Conservation (phyloP, 768 basidiomycete genomes). For the Trametes cubensis region DNA sequence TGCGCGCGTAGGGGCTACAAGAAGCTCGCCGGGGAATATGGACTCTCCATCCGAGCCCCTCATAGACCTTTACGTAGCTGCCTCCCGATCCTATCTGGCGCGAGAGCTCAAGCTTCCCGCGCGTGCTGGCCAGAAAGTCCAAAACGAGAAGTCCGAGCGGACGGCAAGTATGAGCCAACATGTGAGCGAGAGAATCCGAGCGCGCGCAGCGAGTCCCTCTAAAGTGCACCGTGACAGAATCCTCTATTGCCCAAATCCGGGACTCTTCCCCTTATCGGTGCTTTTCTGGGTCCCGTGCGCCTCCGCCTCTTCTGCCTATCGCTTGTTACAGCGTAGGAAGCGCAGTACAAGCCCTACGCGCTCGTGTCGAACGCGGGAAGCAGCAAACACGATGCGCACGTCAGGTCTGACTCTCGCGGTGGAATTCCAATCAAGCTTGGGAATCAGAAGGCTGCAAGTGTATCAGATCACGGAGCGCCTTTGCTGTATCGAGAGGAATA, state of each 20-base stretch:
- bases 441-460: constrained; percentile 21
- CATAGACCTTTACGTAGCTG: constrained; percentile 19
- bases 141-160: constrained; percentile 13
- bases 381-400: constrained; percentile 16
- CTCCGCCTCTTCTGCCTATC: constrained; percentile 5
- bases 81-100: constrained; percentile 8
- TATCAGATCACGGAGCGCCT: constrained; percentile 22
- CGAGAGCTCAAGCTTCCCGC: constrained; percentile 6
- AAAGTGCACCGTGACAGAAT: neutral
- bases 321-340: neutral
- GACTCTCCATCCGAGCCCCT: constrained; percentile 17
- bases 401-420: constrained; percentile 3
- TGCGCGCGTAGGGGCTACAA: constrained; percentile 15
- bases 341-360: neutral
- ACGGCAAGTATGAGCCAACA: constrained; percentile 15
- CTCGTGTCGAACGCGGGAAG: constrained; percentile 10
- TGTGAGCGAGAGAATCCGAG: constrained; percentile 10
- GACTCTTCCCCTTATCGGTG: constrained; percentile 14
- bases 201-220: constrained; percentile 3
- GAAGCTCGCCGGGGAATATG: constrained; percentile 19
- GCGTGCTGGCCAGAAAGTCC: neutral
- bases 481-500: constrained; percentile 5
- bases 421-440: constrained; percentile 7
- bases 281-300: constrained; percentile 12
- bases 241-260: constrained; percentile 8